A percentile compares a stretch with the other conserved stretches of the same genome.
Evolutionary conservation across 306 rosid species (phyloP).

Genomic region (Hylodesmum podocarpum): DNA sequence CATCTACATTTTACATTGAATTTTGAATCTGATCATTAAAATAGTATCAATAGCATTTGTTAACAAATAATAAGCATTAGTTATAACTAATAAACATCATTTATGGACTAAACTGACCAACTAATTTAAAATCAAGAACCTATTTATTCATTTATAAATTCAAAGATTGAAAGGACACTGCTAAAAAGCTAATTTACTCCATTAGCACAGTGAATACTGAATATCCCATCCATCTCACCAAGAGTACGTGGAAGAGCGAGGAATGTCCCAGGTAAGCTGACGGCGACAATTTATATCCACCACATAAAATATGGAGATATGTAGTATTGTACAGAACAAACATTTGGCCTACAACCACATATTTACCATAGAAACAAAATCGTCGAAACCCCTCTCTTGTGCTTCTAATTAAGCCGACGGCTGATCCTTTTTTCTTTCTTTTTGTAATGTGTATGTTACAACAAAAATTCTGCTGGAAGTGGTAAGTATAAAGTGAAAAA

Average conservation of each 20-base stretch:
- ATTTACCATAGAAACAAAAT: slow-evolving; percentile 5
- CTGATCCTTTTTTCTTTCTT: slow-evolving; percentile 6
- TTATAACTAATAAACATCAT: too few relatives aligned
- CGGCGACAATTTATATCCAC: neutral
- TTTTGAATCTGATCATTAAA: too few relatives aligned
- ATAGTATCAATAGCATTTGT: too few relatives aligned
- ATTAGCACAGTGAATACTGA: too few relatives aligned
- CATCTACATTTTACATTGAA: too few relatives aligned
- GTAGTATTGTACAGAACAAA: slow-evolving; percentile 8
- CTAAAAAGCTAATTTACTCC: too few relatives aligned
- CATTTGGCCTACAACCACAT: neutral
- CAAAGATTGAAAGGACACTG: too few relatives aligned
- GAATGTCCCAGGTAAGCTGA: neutral
- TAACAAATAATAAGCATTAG: too few relatives aligned
- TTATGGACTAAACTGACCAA: too few relatives aligned
- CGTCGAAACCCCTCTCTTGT: neutral
- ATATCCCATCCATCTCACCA: neutral
- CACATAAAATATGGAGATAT: neutral
- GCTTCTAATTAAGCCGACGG: slow-evolving; percentile 16
- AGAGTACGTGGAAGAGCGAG: neutral
- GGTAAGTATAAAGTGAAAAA: slow-evolving; percentile 10
- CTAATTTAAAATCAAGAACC: too few relatives aligned
- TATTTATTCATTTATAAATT: too few relatives aligned
- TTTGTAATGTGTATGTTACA: slow-evolving; percentile 48
- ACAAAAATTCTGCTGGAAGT: slow-evolving; percentile 41